These are phyloP conservation scores for Zostera marina DNA, from an alignment of 116 monocot genomes.

Conservation along the genomic window DNA sequence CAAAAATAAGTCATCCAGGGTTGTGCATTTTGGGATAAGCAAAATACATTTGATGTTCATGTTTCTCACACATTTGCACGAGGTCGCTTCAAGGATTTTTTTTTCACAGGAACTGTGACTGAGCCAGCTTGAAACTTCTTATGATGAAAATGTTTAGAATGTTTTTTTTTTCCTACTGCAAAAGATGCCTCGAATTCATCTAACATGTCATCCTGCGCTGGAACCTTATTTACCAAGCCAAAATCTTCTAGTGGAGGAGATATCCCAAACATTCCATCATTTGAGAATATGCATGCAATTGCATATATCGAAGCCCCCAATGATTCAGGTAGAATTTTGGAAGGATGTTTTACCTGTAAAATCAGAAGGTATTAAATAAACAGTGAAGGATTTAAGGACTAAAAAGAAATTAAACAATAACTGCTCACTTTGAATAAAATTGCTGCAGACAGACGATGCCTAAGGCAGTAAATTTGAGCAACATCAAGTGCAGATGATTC, in stretches of 20 bases:
- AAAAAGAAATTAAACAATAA: background rate
- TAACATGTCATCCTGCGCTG: slow-evolving; percentile 4
- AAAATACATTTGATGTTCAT: background rate
- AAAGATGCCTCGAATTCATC: slow-evolving; percentile 25
- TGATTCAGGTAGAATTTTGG: slow-evolving; percentile 39
- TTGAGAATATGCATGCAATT: slow-evolving; percentile 73
- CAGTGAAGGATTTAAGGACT: background rate
- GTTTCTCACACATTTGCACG: slow-evolving; percentile 11
- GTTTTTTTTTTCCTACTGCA: slow-evolving; percentile 9
- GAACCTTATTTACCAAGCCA: slow-evolving; percentile 11
- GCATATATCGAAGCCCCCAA: slow-evolving; percentile 71
- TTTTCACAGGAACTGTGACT: slow-evolving; percentile 10
- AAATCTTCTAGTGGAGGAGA: slow-evolving; percentile 13
- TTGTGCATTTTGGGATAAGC: background rate
- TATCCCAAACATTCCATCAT: slow-evolving; percentile 33
- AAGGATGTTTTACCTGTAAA: slow-evolving; percentile 64
- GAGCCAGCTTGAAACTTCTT: background rate
- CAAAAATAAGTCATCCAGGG: background rate
- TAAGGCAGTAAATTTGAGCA: slow-evolving; percentile 90
- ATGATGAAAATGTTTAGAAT: background rate
- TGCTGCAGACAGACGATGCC: slow-evolving; percentile 65
- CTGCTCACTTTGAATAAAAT: slow-evolving; percentile 70
- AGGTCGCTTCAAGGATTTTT: slow-evolving; percentile 22
- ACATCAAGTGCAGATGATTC: slow-evolving; percentile 73
- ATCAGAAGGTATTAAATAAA: slow-evolving; percentile 1